phyloP scores from a whole-genome alignment of 1,284 basidiomycete genomes.

The Exobasidium rhododendri region DNA sequence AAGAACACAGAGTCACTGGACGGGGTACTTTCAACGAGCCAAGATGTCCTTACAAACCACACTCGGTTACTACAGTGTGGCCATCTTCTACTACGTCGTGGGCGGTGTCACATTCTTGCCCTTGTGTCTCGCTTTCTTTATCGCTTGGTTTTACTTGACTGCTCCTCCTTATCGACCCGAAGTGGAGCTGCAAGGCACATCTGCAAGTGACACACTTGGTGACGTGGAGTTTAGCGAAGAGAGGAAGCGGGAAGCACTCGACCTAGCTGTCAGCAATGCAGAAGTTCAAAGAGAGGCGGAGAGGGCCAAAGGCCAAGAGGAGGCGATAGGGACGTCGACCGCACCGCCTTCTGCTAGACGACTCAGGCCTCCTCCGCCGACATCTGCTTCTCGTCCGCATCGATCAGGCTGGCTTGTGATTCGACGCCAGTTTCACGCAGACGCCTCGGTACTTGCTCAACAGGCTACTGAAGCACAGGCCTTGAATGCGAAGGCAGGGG shows the following conservation, averaged over 20 bases:
- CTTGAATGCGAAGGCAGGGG: not conserved
- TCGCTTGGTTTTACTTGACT: conserved; percentile 30
- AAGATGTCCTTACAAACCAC: conserved; percentile 1
- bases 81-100: conserved; percentile 49
- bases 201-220: not conserved
- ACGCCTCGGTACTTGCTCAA: conserved; percentile 10
- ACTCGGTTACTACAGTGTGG: conserved; percentile 3
- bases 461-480: conserved; percentile 1
- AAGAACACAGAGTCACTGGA: no score
- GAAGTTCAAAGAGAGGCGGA: conserved; percentile 33
- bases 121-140: conserved; percentile 27
- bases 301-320: conserved; percentile 22
- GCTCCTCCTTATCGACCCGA: conserved; percentile 9
- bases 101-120: conserved; percentile 52
- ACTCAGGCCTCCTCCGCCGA: conserved; percentile 25
- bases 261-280: conserved; percentile 35
- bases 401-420: conserved; percentile 40
- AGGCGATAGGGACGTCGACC: conserved; percentile 26
- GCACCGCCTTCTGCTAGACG: conserved; percentile 35
- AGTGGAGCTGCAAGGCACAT: not conserved
- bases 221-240: conserved; percentile 31
- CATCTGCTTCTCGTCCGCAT: conserved; percentile 26
- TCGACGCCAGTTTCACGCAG: conserved; percentile 29
- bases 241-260: conserved; percentile 34
- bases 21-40: no score